Evolutionary conservation across 208 protist species (phyloP).

Genomic region (Strigomonas culicis): DNA sequence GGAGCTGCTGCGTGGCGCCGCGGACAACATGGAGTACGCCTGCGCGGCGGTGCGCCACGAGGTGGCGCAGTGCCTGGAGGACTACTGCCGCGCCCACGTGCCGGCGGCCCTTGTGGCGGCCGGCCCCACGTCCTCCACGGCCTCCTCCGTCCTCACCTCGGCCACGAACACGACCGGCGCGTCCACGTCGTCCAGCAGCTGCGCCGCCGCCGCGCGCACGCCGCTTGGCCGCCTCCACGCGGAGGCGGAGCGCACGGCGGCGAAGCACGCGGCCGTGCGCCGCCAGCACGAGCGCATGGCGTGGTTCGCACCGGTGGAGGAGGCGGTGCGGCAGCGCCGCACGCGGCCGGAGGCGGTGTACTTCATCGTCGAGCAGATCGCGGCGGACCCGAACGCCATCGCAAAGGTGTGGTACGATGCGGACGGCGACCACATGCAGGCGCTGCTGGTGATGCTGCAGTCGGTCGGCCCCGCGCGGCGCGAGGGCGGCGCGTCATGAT

Average conservation of each 20-base stretch:
- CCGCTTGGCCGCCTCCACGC: neutral
- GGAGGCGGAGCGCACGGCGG: neutral
- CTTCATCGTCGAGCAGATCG: neutral
- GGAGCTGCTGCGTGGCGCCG: neutral
- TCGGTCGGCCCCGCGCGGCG: no score
- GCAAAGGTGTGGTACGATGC: conserved; percentile 3
- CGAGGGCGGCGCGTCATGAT: no score
- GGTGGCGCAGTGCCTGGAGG: no score
- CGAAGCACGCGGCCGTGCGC: neutral
- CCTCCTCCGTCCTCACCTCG: neutral
- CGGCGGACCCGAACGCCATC: neutral
- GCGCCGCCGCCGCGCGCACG: no score
- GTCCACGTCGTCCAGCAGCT: neutral
- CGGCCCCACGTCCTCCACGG: neutral
- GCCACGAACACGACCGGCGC: neutral
- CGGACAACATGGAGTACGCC: neutral
- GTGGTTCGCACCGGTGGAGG: conserved; percentile 1
- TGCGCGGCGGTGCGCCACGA: no score
- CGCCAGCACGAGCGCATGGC: neutral
- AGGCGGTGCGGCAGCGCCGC: conserved; percentile 1
- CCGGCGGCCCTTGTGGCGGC: no score
- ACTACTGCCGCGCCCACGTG: no score
- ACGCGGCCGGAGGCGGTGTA: neutral
- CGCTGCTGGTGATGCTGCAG: neutral
- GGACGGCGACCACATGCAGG: neutral